Evolutionary conservation across 202 grass and related monocot genomes (phyloP), one percentile per base, ranked within the genome.

Genomic region (Setaria italica): DNA sequence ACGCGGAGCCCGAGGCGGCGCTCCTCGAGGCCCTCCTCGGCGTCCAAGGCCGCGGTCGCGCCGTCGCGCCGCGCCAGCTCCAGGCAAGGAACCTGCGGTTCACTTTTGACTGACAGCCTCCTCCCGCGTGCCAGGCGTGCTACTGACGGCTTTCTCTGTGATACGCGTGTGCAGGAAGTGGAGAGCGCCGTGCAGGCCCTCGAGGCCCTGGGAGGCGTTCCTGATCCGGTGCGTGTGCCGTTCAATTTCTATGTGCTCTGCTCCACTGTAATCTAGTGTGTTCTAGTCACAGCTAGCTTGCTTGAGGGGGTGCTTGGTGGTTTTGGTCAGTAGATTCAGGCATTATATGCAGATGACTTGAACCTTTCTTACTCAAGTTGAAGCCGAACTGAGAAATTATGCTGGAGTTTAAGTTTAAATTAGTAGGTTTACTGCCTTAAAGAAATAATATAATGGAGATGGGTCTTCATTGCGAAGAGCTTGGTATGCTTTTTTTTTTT

Each of bases 1-100:
- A 90, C 84, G 89, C 86, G 2, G 93, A 88, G 2, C 84, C 88
- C 19, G 95, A 95, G 81, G 50, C 68, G 9, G 84, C 70, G 7
- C 90, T 98, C 16, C 33, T 98, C 33, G 93, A 98, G 55, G 91
- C 95, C 29, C 88, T 98, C 20, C 81, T 94, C 43, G 95, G 95
- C 21, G 88, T 95, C 11, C 95, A 90, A 79, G 93, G 95, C 21
- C 88, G 95, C 49, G 91, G 93, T 42, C 93, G 91, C 43, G 91
- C 78, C 4, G 93, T 91, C 54, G 87, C 91, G 68, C 66, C 90
- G n/a, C 79, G 85, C 30, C 95, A 94, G 80, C 84, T 98, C 47
- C 86, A 95, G 91, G 95, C 77, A 89, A 86, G 75, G 70, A 62
- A 21, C 17, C 17, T 2, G 4, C n/a, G 13, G 9, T 34, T 70